A percentile compares a stretch with the other conserved stretches of the same genome.
Conservation (phyloP, 129 eudicot species). For the Escallonia herrerae region DNA sequence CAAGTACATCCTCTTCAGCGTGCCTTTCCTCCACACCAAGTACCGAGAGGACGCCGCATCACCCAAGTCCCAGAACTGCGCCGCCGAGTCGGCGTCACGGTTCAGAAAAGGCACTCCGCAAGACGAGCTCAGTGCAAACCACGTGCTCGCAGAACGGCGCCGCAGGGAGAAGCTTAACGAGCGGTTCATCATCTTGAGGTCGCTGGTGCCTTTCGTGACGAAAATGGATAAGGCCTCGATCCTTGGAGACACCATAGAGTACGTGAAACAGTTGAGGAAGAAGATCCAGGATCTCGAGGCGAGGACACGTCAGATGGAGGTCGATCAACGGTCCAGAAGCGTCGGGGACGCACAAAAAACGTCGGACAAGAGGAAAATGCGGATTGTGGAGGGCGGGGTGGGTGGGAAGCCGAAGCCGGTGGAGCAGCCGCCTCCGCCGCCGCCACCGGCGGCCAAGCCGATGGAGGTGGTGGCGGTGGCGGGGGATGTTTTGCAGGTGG, state of each 20-base stretch:
- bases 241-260: conserved; percentile 85
- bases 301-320: conserved; percentile 9
- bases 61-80: conserved; percentile 23
- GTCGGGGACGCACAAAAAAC: neutral
- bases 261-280: conserved; percentile 63
- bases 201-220: conserved; percentile 78
- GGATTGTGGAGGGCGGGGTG: conserved; percentile 30
- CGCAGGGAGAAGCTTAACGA: conserved; percentile 87
- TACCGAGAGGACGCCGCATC: neutral
- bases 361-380: conserved; percentile 38
- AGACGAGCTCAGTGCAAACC: conserved; percentile 61
- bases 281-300: conserved; percentile 63
- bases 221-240: conserved; percentile 96
- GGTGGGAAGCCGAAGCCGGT: conserved; percentile 21
- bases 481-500: conserved; percentile 31
- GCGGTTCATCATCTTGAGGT: conserved; percentile 49
- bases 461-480: conserved; percentile 3
- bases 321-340: conserved; percentile 5
- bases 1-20: conserved; percentile 66
- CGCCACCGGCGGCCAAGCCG: neutral
- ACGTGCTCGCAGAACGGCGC: conserved; percentile 76
- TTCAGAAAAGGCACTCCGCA: conserved; percentile 25
- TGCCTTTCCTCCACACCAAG: conserved; percentile 53
- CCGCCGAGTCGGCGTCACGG: conserved; percentile 13
- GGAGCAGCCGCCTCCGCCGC: neutral